Conservation (phyloP, 2,329 filamentous ascomycete species). For the Paradendryphiella salina region DNA sequence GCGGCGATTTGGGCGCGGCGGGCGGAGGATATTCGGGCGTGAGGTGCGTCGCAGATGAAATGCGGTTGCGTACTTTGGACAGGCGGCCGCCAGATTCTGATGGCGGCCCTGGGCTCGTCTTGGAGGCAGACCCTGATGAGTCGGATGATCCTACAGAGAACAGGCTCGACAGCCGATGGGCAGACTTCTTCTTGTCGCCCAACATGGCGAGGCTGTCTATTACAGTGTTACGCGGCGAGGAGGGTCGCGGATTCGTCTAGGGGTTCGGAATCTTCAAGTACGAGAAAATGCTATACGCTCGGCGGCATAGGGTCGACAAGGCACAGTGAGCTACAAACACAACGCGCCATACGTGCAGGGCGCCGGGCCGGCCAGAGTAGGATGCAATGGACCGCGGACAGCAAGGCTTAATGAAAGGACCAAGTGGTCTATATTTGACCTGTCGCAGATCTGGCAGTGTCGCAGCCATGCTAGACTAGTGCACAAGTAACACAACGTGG, state of each 20-base stretch:
- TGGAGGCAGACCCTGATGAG: conserved; percentile 15
- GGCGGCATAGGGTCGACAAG: conserved; percentile 18
- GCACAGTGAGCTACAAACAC: conserved; percentile 26
- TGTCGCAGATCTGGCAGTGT: conserved; percentile 33
- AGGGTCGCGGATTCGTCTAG: neutral
- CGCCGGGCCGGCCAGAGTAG: conserved; percentile 13
- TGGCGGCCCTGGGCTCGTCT: conserved; percentile 25
- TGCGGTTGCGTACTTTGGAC: conserved; percentile 39
- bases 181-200: conserved; percentile 40
- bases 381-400: conserved; percentile 12
- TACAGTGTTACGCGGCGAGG: neutral
- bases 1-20: conserved; percentile 18
- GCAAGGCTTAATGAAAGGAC: conserved; percentile 21
- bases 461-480: conserved; percentile 27
- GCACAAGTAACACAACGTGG: conserved; percentile 26
- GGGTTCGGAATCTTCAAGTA: conserved; percentile 2
- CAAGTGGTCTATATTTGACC: conserved; percentile 34
- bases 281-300: conserved; percentile 11
- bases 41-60: conserved; percentile 38
- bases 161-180: conserved; percentile 40
- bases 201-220: conserved; percentile 18
- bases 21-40: conserved; percentile 40
- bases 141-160: conserved; percentile 35
- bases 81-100: conserved; percentile 38
- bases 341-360: conserved; percentile 26